Evolutionary conservation across 352 stramenopile species (phyloP).

Genomic region (Phytophthora multivora): DNA sequence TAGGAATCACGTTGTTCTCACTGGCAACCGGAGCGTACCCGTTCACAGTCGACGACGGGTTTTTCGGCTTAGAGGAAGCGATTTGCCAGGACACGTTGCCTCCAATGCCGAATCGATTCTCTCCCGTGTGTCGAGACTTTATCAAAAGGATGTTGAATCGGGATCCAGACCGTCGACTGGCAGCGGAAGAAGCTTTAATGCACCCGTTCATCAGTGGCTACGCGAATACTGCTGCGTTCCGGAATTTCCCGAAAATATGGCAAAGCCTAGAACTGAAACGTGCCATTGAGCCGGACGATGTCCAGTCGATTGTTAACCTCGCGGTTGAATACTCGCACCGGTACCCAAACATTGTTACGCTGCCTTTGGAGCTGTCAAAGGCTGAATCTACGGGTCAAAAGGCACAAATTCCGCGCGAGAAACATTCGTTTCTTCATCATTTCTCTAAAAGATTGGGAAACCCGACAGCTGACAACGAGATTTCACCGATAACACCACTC

Average conservation of each 20-base stretch:
- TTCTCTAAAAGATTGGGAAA: constrained; percentile 24
- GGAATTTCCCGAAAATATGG: constrained; percentile 48
- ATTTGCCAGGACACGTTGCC: constrained; percentile 80
- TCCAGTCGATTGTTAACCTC: constrained; percentile 33
- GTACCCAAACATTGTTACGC: constrained; percentile 22
- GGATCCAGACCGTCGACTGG: constrained; percentile 83
- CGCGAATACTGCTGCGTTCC: constrained; percentile 28
- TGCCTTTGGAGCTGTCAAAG: constrained; percentile 22
- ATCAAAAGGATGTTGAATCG: constrained; percentile 91
- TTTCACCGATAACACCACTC: constrained; percentile 7
- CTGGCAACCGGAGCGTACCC: constrained; percentile 71
- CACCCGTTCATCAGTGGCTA: constrained; percentile 90
- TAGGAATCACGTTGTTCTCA: constrained; percentile 75
- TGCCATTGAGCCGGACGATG: constrained; percentile 30
- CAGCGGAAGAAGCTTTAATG: constrained; percentile 80
- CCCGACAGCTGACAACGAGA: neutral
- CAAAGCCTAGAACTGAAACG: constrained; percentile 38
- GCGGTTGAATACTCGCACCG: constrained; percentile 40
- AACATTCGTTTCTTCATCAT: constrained; percentile 27
- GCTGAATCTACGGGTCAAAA: constrained; percentile 10
- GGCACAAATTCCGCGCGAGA: constrained; percentile 1
- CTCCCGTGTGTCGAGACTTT: constrained; percentile 91
- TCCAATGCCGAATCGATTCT: constrained; percentile 83
- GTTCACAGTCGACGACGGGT: constrained; percentile 40
- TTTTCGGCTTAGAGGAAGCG: constrained; percentile 84